A percentile compares a stretch with the other conserved stretches of the same genome.
Evolutionary conservation across 176 grass and related monocot species (phyloP).

Genomic region (Carex pumila): DNA sequence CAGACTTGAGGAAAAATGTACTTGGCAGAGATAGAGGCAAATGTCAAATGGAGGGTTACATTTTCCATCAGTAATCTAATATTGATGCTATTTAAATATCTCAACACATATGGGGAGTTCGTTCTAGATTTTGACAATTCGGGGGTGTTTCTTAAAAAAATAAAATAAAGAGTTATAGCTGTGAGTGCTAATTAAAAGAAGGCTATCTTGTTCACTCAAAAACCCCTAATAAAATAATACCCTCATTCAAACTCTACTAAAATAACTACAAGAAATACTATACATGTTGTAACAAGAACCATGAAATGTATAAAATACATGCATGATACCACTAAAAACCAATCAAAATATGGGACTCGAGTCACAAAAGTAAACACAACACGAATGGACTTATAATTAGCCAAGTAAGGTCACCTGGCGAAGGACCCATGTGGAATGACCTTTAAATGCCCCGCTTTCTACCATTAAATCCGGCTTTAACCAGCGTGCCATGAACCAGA

Average conservation of each 20-base stretch:
- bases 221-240: neutral
- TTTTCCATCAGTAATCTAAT: neutral
- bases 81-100: neutral
- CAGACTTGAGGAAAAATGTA: neutral
- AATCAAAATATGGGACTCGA: neutral
- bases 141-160: neutral
- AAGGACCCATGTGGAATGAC: slow-evolving; percentile 85
- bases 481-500: slow-evolving; percentile 92
- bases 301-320: neutral
- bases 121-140: neutral
- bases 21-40: neutral
- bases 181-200: neutral
- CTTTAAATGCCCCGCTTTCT: slow-evolving; percentile 91
- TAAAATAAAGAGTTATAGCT: neutral
- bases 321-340: neutral
- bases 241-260: neutral
- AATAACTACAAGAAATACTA: neutral
- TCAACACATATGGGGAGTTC: neutral
- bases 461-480: slow-evolving; percentile 87
- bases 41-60: neutral
- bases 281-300: neutral
- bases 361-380: neutral
- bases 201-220: neutral
- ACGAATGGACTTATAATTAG: neutral
- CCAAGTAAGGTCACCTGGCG: slow-evolving; percentile 34